These are phyloP conservation scores for Coemansia reversa DNA, from an alignment of 192 early-diverging fungal species.

Conservation along the genomic window DNA sequence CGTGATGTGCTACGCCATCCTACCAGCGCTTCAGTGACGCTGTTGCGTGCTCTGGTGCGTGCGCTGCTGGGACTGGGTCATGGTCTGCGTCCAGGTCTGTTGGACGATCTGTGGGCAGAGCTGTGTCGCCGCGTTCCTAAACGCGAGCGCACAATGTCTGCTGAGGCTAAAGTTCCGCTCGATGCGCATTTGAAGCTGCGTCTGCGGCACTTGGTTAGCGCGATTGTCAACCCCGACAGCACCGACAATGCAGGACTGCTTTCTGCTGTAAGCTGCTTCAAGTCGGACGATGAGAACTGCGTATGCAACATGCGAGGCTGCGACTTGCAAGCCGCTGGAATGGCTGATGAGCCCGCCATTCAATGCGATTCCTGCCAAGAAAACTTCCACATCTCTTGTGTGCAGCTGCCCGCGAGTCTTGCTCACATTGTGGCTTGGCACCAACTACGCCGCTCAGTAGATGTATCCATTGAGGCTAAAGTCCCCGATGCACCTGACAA, in stretches of 20 bases:
- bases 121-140: conserved; percentile 5
- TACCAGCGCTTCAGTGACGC: conserved; percentile 3
- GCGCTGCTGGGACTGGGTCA: conserved; percentile 40
- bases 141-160: background rate
- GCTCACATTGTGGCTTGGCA: conserved; percentile 32
- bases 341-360: conserved; percentile 52
- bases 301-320: conserved; percentile 34
- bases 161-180: background rate
- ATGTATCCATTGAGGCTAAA: conserved; percentile 27
- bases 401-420: conserved; percentile 41
- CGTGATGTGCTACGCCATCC: conserved; percentile 1
- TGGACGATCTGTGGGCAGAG: conserved; percentile 36
- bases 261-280: conserved; percentile 26
- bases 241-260: conserved; percentile 25
- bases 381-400: conserved; percentile 62
- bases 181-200: conserved; percentile 12
- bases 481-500: conserved; percentile 15
- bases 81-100: conserved; percentile 16
- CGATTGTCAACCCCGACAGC: conserved; percentile 21
- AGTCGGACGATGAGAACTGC: conserved; percentile 34
- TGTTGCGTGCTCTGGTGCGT: conserved; percentile 29
- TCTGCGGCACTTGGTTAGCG: conserved; percentile 21
- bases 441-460: conserved; percentile 34
- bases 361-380: conserved; percentile 65
- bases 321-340: conserved; percentile 9